Base-by-base conservation (phyloP, 2,329 filamentous ascomycete genomes). In the Alternaria brassicicola region DNA sequence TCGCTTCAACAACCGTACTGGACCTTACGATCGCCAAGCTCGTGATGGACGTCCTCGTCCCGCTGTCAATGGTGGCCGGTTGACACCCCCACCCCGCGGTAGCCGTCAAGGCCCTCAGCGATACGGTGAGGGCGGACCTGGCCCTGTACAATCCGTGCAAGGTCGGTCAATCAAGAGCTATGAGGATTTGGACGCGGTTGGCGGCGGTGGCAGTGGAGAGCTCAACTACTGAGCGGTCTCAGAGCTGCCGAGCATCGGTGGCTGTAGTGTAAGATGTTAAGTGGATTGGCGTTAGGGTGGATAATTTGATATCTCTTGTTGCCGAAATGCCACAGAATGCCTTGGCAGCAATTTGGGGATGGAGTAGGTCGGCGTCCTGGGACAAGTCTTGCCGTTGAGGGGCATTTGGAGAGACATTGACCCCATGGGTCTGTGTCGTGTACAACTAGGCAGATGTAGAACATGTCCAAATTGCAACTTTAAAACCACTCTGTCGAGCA, bases 131-230 rank as follows among this genome's bases (percentile, higher is more conserved):
- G 89, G 90, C 36, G 89, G 86, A 23, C 88, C 89, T 52, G 93
- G 93, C 0, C 94, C 95, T 19, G 86, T 91, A 19, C 93, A 98
- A 78, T 94, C 95, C 10, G 93, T 96, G 1, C 92, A 96, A 67
- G 95, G 95, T 5, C 87, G 95, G 56, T 97, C 91, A 61, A 81
- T 99, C 65, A 97, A 96, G 84, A 97, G 92, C 77, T 99, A 99
- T 75, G 96, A 99, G 78, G 95, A 99, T 75, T 82, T 99, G 23
- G 95, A 99, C 80, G 94, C 96, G n/a, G 81, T 80, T 50, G 79
- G 78, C 36, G 75, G 73, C 19, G 77, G 78, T 50, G 91, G 89
- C 38, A 88, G 89, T 38, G 90, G 91, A 26, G 94, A 97, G 80
- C 81, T 98, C 71, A 96, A 98, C 78, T 98, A 98, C 75, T 98